These are phyloP conservation scores for Naematelia encephala DNA, from an alignment of 768 basidiomycete genomes.

Conservation along the genomic window DNA sequence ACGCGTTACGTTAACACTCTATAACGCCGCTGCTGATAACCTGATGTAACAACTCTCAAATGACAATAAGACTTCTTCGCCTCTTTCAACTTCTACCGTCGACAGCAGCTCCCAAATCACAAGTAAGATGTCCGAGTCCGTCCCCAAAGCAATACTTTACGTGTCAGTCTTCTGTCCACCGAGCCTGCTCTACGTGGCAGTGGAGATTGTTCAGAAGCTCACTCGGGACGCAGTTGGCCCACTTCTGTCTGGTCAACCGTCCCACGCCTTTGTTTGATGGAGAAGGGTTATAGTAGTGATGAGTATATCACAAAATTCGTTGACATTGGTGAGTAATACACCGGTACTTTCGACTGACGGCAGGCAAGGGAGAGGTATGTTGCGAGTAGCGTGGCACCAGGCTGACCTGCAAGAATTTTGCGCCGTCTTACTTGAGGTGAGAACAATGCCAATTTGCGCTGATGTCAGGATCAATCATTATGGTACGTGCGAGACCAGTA, in stretches of 20 bases:
- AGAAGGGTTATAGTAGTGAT: constrained; percentile 79
- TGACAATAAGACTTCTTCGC: background rate
- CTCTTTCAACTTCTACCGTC: background rate
- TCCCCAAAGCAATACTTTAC: constrained; percentile 74
- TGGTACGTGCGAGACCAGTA: constrained; percentile 54
- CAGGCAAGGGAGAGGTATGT: constrained; percentile 62
- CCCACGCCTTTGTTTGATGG: constrained; percentile 52
- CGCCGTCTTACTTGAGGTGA: constrained; percentile 60
- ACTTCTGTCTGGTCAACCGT: constrained; percentile 50
- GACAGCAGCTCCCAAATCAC: background rate
- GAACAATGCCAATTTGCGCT: constrained; percentile 4
- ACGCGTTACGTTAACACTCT: background rate
- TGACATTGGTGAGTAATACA: constrained; percentile 34
- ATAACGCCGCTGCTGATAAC: too few species aligned
- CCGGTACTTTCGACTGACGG: background rate
- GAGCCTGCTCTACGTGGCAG: too few species aligned
- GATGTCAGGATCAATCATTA: constrained; percentile 65
- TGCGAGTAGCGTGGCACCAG: background rate
- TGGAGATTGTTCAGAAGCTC: too few species aligned
- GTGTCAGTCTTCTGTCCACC: too few species aligned
- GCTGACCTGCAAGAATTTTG: constrained; percentile 59
- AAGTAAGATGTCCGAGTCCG: constrained; percentile 11
- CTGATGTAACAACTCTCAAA: background rate
- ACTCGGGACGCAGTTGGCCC: constrained; percentile 32
- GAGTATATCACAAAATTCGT: constrained; percentile 65